A percentile compares a stretch with the other conserved stretches of the same genome.
phyloP scores from a whole-genome alignment of 2,329 filamentous ascomycete genomes.

The Alternaria brassicicola region DNA sequence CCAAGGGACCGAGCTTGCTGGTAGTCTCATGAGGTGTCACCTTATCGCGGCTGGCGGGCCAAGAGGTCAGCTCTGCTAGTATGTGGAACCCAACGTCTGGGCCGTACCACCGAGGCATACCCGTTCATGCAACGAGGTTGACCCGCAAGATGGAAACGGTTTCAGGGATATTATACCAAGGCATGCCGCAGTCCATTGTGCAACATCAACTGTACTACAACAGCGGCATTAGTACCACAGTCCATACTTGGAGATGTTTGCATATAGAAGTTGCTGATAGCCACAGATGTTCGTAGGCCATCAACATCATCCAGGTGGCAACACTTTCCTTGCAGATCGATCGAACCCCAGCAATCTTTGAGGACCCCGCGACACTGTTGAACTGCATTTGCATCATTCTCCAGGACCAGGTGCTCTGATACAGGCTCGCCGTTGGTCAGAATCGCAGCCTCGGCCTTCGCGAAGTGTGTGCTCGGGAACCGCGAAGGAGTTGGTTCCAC shows the following conservation, averaged over 20 bases:
- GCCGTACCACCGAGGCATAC: background rate
- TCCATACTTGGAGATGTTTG: too few species aligned
- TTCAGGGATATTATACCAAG: background rate
- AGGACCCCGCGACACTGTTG: background rate
- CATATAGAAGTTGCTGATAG: background rate
- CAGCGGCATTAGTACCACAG: too few species aligned
- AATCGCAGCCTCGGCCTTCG: background rate
- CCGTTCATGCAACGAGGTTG: background rate
- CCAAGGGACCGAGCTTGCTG: background rate
- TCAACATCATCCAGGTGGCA: background rate
- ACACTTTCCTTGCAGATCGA: background rate
- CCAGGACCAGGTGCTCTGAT: background rate
- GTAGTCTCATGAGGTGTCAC: background rate
- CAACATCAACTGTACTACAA: background rate
- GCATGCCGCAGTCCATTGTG: background rate
- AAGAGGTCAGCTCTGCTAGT: background rate
- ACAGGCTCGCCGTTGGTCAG: background rate
- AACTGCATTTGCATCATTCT: background rate
- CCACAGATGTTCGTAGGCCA: background rate
- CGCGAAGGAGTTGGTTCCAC: background rate
- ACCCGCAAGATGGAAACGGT: background rate
- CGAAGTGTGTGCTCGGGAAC: background rate
- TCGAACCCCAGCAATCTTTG: background rate
- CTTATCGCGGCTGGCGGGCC: background rate
- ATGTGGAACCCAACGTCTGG: background rate